Base-by-base conservation (phyloP, 768 basidiomycete species). In the Mycena capillaripes region DNA sequence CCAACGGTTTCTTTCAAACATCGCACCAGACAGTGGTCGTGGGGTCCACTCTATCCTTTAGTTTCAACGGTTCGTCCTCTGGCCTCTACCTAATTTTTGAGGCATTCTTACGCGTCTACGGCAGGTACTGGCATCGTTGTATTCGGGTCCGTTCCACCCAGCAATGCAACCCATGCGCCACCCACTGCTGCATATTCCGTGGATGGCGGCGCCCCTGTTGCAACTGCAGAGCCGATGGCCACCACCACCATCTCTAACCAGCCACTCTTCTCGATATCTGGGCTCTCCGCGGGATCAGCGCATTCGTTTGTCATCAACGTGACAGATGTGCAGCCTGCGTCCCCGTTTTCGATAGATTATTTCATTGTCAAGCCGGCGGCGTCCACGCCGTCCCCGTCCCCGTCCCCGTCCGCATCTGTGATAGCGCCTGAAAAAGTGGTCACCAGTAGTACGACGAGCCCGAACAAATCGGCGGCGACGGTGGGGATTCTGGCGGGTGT, bases 91-190 rank as follows among this genome's bases (percentile, higher is more conserved):
- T n/a, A n/a, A 32, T 46, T 63, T 50, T 8, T 16, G 11, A 12
- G 11, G 14, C 23, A 38, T 38, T 30, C 19, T 46, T 48, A 42
- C 34, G 12, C 6, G 17, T 64, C 61, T 23, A 23, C 40, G 19
- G n/a, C 55, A 89, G 87, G 86, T n/a, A 85, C 82, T n/a, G 83
- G 82, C 27, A 83, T 89, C 19, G 78, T 82, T 3, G 84, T 88
- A 9, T 84, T 86, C 61, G 88, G 88, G 0, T 85, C 84, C 9
- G 82, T 88, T 16, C 84, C 85, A 6, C 71, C 76, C 21, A 86
- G 85, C 75, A 86, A 84, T 68, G 60, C 53, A 2, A 80, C 81
- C 1, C 23, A 72, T 23, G 71, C 55, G 36, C 85, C 86, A 12
- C 86, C 86, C 0, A 81, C 82, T 6, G 85, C 85, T 7, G 76